Conservation (phyloP, 345 rosid genomes). For the Erodium maritimum region DNA sequence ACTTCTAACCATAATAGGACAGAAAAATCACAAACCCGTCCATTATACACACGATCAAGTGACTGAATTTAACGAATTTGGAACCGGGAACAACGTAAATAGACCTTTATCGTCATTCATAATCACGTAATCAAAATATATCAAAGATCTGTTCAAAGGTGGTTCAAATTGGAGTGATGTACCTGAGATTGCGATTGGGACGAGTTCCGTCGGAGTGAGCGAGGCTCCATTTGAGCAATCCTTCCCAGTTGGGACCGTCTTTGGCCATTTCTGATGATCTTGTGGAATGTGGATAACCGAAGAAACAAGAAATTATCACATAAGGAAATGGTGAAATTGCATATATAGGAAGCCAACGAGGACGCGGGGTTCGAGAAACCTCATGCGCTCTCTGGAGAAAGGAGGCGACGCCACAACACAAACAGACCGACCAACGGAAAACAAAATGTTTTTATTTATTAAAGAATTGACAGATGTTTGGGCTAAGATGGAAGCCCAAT, state of each 20-base stretch:
- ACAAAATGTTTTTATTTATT: too few species aligned
- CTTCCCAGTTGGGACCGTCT: constrained; percentile 85
- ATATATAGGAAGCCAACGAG: too few species aligned
- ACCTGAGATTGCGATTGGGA: constrained; percentile 39
- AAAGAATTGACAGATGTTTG: too few species aligned
- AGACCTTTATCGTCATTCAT: neutral
- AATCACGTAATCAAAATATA: constrained; percentile 13
- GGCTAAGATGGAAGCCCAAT: too few species aligned
- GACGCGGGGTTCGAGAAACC: too few species aligned
- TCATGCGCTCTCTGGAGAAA: too few species aligned
- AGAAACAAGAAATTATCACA: neutral
- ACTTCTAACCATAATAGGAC: neutral
- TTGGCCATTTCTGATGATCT: constrained; percentile 39
- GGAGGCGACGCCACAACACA: too few species aligned
- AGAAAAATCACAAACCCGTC: too few species aligned
- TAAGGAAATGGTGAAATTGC: neutral
- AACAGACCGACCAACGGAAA: too few species aligned
- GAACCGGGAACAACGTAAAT: neutral
- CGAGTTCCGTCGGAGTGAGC: constrained; percentile 73
- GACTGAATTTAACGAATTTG: neutral
- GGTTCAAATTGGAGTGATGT: too few species aligned
- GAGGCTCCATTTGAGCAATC: constrained; percentile 88
- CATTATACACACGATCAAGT: neutral
- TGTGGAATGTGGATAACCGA: neutral
- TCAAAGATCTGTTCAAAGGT: neutral